Conservation (phyloP, 176 grass and related monocot genomes). For the Zoysia japonica region DNA sequence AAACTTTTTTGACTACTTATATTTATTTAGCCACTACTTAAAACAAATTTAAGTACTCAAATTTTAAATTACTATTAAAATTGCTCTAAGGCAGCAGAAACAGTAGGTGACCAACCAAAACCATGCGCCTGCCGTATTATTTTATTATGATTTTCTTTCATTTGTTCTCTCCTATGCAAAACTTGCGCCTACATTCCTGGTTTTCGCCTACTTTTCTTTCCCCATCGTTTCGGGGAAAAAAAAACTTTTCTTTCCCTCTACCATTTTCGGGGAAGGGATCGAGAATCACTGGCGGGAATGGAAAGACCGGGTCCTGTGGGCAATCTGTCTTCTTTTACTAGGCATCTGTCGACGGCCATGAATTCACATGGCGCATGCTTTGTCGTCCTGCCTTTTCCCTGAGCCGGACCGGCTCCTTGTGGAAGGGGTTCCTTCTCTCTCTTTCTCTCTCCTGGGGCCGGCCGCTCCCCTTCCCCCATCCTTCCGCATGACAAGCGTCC, state of each 20-base stretch:
- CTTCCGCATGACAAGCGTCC: not conserved
- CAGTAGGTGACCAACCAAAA: not conserved
- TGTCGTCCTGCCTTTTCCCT: not conserved
- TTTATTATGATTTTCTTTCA: not conserved
- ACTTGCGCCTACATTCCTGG: not conserved
- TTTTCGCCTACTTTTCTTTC: not conserved
- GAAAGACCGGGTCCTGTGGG: not conserved
- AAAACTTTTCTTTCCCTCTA: not conserved
- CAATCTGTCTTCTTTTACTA: not conserved
- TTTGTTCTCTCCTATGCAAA: not conserved
- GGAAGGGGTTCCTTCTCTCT: not conserved
- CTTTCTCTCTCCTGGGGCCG: not conserved
- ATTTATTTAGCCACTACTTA: no score
- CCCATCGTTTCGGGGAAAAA: no score
- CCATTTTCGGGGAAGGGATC: not conserved
- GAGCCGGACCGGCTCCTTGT: not conserved
- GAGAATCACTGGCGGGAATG: not conserved
- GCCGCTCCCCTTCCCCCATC: not conserved
- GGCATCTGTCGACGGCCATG: not conserved
- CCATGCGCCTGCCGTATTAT: not conserved
- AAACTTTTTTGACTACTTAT: no score
- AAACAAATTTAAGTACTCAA: no score
- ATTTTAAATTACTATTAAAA: no score
- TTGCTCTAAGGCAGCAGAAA: not conserved
- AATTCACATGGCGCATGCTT: not conserved